phyloP scores from a whole-genome alignment of 75 land plant species.

The Selaginella moellendorffii region DNA sequence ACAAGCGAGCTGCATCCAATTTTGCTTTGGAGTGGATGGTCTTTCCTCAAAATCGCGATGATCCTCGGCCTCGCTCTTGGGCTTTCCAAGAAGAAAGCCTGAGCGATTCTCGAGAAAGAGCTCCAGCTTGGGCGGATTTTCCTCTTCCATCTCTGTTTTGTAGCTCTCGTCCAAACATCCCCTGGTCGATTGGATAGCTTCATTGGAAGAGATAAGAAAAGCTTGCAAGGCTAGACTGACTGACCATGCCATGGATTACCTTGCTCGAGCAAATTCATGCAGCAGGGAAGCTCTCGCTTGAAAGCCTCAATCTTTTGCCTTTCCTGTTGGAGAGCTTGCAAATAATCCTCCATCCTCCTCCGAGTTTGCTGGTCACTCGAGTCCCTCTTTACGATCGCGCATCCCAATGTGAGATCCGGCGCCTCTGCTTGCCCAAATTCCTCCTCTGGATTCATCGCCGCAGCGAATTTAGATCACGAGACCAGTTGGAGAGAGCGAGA shows the following conservation, averaged over 20 bases:
- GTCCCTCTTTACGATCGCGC: no score
- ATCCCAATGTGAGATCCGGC: no score
- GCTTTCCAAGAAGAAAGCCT: background rate
- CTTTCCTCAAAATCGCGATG: no score
- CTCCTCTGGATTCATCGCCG: no score
- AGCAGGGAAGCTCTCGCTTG: conserved; percentile 1
- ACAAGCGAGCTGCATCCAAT: no score
- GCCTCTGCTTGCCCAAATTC: no score
- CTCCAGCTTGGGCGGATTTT: background rate
- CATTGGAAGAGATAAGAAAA: background rate
- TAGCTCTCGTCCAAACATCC: background rate
- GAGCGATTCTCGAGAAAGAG: background rate
- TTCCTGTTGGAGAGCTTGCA: background rate
- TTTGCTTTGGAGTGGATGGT: no score
- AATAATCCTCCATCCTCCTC: background rate
- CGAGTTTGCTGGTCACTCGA: no score
- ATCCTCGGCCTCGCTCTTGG: no score
- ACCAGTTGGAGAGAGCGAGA: no score
- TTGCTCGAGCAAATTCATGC: conserved; percentile 1
- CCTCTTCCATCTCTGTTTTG: background rate
- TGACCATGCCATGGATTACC: conserved; percentile 4
- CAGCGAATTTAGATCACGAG: no score
- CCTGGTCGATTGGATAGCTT: background rate
- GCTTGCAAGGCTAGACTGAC: background rate
- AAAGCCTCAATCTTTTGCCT: conserved; percentile 9